Evolutionary conservation across 2,329 filamentous ascomycete species (phyloP), one percentile per base, ranked within the genome.

Genomic region (Pseudopithomyces chartarum): DNA sequence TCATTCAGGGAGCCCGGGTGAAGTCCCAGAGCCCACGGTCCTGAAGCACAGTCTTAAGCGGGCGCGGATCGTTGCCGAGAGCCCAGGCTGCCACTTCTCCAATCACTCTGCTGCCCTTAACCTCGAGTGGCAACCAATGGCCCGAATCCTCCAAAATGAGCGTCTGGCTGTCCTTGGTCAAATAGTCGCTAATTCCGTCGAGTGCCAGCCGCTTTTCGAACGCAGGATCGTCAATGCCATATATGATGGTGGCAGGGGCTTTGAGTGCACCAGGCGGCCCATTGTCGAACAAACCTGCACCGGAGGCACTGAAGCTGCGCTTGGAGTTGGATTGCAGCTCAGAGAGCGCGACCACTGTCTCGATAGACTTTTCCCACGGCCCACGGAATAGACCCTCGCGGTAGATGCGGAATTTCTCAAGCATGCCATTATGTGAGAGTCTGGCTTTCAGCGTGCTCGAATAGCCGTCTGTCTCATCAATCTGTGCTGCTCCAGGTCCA

Each of bases 381-480:
- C 69, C 69, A 2, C 68, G 57, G 19, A 78, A 70, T 0, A 84
- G 73, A 2, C 79, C 79, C 42, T 87, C 78, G 32, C 83, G 80
- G 69, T 87, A 87, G 52, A 85, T 80, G 12, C 76, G 71, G 22
- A 83, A 79, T 64, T 82, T 82, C 58, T 84, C 77, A 12, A 76
- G 70, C 73, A 84, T 83, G 55, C 81, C 82, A 22, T 77, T 78
- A 36, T 74, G 70, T 2, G 59, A 42, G 2, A 77, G 68, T 12
- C 81, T 76, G 23, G 70, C 64, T 32, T 57, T 60, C 2, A 84
- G 76, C 2, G 76, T 77, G 2, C 71, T 15, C 76, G 79, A 61
- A 36, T 74, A 75, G 8, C 55, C 20, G 63, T 67, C 23, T 56
- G 52, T 23, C 56, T 63, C 10, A 66, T 73, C 66, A 56, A 79